Evolutionary conservation across 148 eudicot species (phyloP).

Genomic region (Silene uniflora): DNA sequence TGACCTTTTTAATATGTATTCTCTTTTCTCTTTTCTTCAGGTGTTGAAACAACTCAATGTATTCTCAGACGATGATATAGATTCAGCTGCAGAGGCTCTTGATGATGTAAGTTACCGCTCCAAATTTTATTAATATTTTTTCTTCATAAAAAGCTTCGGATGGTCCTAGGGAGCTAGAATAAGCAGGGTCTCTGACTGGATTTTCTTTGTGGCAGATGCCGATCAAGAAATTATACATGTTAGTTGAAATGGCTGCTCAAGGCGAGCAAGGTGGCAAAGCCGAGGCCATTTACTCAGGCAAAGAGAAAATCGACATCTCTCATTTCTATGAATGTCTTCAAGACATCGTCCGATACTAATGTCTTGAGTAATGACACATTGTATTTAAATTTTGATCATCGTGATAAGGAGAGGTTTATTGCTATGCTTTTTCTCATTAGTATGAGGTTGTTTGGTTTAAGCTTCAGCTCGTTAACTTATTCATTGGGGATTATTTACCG

Average conservation of each 20-base stretch:
- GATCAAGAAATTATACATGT: constrained; percentile 84
- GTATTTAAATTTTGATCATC: neutral
- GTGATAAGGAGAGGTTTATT: neutral
- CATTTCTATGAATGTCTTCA: constrained; percentile 89
- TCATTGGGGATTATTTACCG: neutral
- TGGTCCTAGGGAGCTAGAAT: neutral
- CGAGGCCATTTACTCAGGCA: constrained; percentile 77
- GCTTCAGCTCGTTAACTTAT: neutral
- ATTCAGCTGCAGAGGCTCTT: constrained; percentile 88
- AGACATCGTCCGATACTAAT: constrained; percentile 63
- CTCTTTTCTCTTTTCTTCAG: constrained; percentile 32
- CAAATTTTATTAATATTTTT: neutral
- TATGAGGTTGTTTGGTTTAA: neutral
- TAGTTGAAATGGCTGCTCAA: constrained; percentile 95
- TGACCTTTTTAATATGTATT: constrained; percentile 8
- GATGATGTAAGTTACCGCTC: constrained; percentile 57
- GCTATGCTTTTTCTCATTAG: neutral
- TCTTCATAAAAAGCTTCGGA: neutral
- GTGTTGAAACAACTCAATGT: constrained; percentile 76
- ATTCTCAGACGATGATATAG: constrained; percentile 69
- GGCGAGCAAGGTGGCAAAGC: constrained; percentile 85
- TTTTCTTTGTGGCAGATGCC: constrained; percentile 48
- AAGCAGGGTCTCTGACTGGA: neutral
- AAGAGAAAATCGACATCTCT: constrained; percentile 64
- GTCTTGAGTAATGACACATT: neutral